Conservation (phyloP, 345 rosid genomes). For the Lepidium aucheri region DNA sequence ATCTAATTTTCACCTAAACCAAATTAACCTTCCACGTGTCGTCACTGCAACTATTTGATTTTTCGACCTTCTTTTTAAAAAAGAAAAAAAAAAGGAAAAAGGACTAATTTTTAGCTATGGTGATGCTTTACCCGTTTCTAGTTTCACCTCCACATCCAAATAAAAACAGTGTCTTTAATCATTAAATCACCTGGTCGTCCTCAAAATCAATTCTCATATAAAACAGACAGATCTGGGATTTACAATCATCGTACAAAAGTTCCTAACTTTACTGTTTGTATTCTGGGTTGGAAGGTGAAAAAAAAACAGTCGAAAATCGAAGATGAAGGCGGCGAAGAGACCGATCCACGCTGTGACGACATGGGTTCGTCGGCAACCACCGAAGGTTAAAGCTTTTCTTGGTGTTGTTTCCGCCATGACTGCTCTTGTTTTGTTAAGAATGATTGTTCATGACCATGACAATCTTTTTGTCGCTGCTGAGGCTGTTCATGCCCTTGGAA, state of each 20-base stretch:
- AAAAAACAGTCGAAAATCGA: background rate
- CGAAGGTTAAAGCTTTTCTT: conserved; percentile 67
- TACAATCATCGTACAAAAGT: background rate
- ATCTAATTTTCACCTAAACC: conserved; percentile 20
- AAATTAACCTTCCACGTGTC: conserved; percentile 9
- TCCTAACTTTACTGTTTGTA: conserved; percentile 2
- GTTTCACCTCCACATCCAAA: background rate
- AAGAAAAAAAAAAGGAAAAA: background rate
- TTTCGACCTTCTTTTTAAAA: background rate
- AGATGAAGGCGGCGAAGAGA: conserved; percentile 52
- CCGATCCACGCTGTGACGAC: conserved; percentile 57
- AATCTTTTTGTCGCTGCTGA: conserved; percentile 88
- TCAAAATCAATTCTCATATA: background rate
- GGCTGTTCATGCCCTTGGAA: conserved; percentile 80
- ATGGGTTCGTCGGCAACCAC: conserved; percentile 92
- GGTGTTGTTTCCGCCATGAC: conserved; percentile 58
- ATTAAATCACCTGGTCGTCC: background rate
- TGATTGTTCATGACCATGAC: conserved; percentile 84
- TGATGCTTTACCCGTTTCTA: background rate
- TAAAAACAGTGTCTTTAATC: background rate
- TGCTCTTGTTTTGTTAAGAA: conserved; percentile 58
- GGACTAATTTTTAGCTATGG: background rate
- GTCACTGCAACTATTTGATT: background rate
- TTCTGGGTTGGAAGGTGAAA: background rate
- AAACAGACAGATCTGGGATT: conserved; percentile 10